Conservation (phyloP, 805 yeast genomes). For the Lipomyces starkeyi region DNA sequence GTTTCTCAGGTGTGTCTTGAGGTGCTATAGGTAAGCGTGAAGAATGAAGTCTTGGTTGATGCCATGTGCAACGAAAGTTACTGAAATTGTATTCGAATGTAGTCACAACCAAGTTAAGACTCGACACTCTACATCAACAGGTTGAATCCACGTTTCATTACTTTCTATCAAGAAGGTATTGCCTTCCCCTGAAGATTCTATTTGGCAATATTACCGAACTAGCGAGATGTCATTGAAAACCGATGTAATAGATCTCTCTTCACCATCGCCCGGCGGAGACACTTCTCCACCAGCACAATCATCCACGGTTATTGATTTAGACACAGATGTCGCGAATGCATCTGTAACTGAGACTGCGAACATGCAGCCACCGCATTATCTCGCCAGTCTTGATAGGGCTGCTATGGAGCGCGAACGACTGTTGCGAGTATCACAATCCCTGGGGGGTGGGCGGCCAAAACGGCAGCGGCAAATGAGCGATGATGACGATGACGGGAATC, state of each 20-base stretch:
- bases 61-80: too few relatives aligned
- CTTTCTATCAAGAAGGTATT: neutral
- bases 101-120: too few relatives aligned
- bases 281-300: neutral
- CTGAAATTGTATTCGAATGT: too few relatives aligned
- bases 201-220: neutral
- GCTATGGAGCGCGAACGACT: slow-evolving; percentile 37
- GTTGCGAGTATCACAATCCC: slow-evolving; percentile 22
- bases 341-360: neutral
- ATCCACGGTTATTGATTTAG: slow-evolving; percentile 9
- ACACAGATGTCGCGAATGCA: neutral
- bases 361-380: neutral
- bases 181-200: neutral
- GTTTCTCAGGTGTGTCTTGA: too few relatives aligned
- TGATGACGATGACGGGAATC: neutral
- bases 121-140: too few relatives aligned
- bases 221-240: neutral
- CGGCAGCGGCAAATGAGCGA: slow-evolving; percentile 18
- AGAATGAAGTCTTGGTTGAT: too few relatives aligned
- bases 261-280: neutral
- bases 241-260: neutral
- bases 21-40: too few relatives aligned
- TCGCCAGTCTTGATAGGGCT: slow-evolving; percentile 29
- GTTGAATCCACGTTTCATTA: neutral
- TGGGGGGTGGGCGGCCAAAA: slow-evolving; percentile 34